Evolutionary conservation across 2,329 filamentous ascomycete species (phyloP).

Genomic region (Alternaria angustiovoidea): DNA sequence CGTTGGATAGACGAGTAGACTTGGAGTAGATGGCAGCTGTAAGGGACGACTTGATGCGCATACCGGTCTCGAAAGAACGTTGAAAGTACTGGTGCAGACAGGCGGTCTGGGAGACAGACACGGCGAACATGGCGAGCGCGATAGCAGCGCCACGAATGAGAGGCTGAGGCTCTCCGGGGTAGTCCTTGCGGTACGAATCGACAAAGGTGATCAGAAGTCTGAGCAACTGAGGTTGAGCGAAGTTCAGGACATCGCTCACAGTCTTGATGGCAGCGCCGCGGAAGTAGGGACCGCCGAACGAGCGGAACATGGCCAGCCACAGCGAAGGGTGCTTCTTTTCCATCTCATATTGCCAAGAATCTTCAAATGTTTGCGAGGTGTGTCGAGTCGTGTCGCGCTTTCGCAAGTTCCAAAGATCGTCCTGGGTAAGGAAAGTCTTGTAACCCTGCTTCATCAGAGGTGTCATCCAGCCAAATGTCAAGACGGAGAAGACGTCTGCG

Average conservation of each 20-base stretch:
- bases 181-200: slow-evolving; percentile 71
- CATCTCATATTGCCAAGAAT: slow-evolving; percentile 80
- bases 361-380: slow-evolving; percentile 74
- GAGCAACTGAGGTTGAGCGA: slow-evolving; percentile 89
- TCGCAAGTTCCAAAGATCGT: slow-evolving; percentile 93
- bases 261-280: slow-evolving; percentile 86
- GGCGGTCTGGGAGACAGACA: slow-evolving; percentile 84
- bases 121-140: slow-evolving; percentile 88
- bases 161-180: slow-evolving; percentile 67
- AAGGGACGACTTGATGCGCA: slow-evolving; percentile 92
- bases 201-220: slow-evolving; percentile 85
- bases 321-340: slow-evolving; percentile 77
- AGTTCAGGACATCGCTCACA: slow-evolving; percentile 85
- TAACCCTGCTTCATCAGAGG: slow-evolving; percentile 97
- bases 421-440: slow-evolving; percentile 87
- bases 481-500: slow-evolving; percentile 88
- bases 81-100: slow-evolving; percentile 99
- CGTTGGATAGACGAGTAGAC: slow-evolving; percentile 87
- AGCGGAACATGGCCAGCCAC: slow-evolving; percentile 84
- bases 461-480: slow-evolving; percentile 99
- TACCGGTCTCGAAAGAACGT: slow-evolving; percentile 90
- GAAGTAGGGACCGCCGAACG: slow-evolving; percentile 85
- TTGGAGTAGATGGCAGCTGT: slow-evolving; percentile 94
- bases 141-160: slow-evolving; percentile 85
- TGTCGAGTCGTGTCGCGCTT: slow-evolving; percentile 78